A percentile compares a stretch with the other conserved stretches of the same genome.
Conservation (phyloP, 1,284 basidiomycete genomes). For the Stygiomarasmius scandens region DNA sequence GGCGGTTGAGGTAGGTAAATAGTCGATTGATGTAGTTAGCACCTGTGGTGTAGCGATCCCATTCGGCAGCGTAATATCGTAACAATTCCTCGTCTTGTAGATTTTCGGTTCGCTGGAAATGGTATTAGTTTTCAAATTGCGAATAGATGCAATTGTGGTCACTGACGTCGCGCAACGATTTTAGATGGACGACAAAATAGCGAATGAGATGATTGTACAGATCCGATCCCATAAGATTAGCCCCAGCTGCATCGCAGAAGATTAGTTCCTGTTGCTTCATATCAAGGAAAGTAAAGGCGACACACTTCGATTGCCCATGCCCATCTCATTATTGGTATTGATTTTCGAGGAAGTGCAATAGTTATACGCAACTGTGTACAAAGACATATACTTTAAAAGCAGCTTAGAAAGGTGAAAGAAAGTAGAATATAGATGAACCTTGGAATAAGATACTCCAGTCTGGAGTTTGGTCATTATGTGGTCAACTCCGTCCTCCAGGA, state of each 20-base stretch:
- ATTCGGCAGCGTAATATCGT: conserved; percentile 90
- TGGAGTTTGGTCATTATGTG: conserved; percentile 90
- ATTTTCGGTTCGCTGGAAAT: conserved; percentile 60
- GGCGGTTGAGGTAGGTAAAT: conserved; percentile 96
- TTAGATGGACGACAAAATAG: conserved; percentile 82
- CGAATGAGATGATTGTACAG: conserved; percentile 86
- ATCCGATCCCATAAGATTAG: conserved; percentile 91
- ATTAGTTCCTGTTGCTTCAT: conserved; percentile 16
- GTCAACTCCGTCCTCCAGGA: conserved; percentile 87
- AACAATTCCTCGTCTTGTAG: conserved; percentile 86
- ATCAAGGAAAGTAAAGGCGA: conserved; percentile 22
- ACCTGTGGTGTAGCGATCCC: conserved; percentile 96
- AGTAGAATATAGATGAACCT: conserved; percentile 31
- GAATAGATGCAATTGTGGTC: neutral
- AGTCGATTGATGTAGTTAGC: conserved; percentile 95
- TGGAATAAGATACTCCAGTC: conserved; percentile 87
- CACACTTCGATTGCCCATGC: conserved; percentile 60
- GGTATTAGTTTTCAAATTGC: neutral
- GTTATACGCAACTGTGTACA: conserved; percentile 93
- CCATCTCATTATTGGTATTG: conserved; percentile 47
- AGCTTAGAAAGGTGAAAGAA: neutral
- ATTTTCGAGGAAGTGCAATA: conserved; percentile 92
- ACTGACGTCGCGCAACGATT: conserved; percentile 62
- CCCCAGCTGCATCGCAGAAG: conserved; percentile 61
- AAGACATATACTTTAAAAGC: conserved; percentile 73